Base-by-base conservation (phyloP, 23 red algal species). In the Chondrus crispus region DNA sequence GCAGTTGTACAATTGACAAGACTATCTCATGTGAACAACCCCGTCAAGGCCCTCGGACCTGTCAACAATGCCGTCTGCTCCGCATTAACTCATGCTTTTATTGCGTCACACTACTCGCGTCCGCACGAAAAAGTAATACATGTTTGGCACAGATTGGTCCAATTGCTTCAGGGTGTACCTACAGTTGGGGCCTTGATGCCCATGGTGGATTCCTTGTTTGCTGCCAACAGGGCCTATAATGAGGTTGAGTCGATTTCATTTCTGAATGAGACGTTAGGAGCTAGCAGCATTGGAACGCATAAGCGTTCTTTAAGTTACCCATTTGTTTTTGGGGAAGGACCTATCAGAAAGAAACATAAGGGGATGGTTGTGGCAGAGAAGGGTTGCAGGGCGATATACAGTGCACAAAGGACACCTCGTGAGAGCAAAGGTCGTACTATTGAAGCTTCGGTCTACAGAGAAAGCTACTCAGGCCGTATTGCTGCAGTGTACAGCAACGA, bases 51-150 rank as follows among this genome's bases (percentile, higher is more conserved):
- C 10, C 45, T 84, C 1, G 80, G 80, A 40, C 80, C 51, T 9
- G 80, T 62, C 35, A 84, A 43, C 42, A 62, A 84, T 41, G 80
- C 80, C 28, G 35, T 63, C 3, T 84, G 80, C 33, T 84, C 80
- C 8, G 80, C 80, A 13, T 44, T 84, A 2, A 84, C 54, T 44
- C 50, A 26, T 42, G 80, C 42, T 38, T 62, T 84, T 62, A 11
- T 84, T 3, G 7, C n/a, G 52, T 63, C 52, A 43, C 80, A 84
- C 55, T 84, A 62, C 45, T 57, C 80, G 29, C 1, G 30, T 6
- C 52, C 53, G 39, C 52, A 33, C 19, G 80, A 84, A 66, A 66
- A 62, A 40, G 3, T 43, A 18, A 43, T 60, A 22, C 52, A 84
- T 41, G 54, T n/a, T n/a, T 84, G 80, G 80, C 52, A 84, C 29